Evolutionary conservation across 1,284 basidiomycete genomes (phyloP).

Genomic region (Papiliotrema laurentii): DNA sequence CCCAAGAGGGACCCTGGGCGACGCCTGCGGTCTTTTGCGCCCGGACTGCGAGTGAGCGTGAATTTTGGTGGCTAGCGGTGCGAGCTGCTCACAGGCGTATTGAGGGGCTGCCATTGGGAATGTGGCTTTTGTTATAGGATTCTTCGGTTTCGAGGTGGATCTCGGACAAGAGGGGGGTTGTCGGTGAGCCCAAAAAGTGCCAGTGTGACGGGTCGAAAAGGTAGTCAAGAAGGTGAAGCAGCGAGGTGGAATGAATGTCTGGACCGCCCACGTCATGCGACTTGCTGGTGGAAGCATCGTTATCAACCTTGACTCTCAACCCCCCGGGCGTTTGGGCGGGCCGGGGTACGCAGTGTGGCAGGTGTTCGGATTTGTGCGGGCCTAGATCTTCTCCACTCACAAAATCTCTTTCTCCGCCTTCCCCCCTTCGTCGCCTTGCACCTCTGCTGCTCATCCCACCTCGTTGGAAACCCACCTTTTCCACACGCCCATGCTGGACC

Average conservation of each 20-base stretch:
- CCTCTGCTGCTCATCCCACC: background rate
- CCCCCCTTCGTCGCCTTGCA: background rate
- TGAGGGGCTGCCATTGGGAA: constrained; percentile 28
- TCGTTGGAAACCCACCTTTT: background rate
- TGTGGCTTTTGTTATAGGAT: background rate
- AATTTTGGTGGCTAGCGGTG: too few species aligned
- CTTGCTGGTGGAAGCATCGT: too few species aligned
- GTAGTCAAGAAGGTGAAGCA: too few species aligned
- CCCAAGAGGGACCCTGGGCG: constrained; percentile 75
- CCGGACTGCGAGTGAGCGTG: constrained; percentile 58
- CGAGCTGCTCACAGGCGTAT: constrained; percentile 60
- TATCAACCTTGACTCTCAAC: too few species aligned
- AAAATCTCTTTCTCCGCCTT: background rate
- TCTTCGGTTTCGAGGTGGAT: too few species aligned
- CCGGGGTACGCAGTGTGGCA: background rate
- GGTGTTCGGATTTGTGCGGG: constrained; percentile 1
- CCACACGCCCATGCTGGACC: background rate
- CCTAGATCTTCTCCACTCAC: background rate
- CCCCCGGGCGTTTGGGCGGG: too few species aligned
- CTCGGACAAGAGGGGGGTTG: too few species aligned
- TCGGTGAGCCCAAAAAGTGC: too few species aligned
- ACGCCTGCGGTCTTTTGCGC: constrained; percentile 90
- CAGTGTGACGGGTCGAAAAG: too few species aligned
- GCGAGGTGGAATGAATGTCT: too few species aligned
- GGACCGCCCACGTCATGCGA: too few species aligned